Evolutionary conservation across 2,329 filamentous ascomycete genomes (phyloP).

Genomic region (Diplodia seriata): DNA sequence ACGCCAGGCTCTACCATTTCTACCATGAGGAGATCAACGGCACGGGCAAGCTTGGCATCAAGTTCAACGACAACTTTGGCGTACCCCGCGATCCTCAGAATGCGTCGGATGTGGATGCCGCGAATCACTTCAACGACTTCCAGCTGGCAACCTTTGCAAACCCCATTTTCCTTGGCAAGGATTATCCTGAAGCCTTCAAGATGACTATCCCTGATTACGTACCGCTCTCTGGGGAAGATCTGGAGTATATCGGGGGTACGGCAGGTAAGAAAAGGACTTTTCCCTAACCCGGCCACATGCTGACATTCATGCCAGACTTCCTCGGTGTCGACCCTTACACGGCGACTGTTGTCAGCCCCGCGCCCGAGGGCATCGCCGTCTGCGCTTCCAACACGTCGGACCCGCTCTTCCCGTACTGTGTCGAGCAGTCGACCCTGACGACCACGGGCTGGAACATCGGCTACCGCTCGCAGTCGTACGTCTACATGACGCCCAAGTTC

Average conservation of each 20-base stretch:
- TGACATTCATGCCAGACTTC: slow-evolving; percentile 41
- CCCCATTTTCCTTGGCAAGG: slow-evolving; percentile 53
- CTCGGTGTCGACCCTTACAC: slow-evolving; percentile 50
- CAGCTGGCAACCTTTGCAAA: slow-evolving; percentile 45
- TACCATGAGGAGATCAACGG: slow-evolving; percentile 23
- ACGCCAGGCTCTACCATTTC: slow-evolving; percentile 26
- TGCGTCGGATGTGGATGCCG: slow-evolving; percentile 17
- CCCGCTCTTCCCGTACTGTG: slow-evolving; percentile 46
- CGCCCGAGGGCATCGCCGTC: slow-evolving; percentile 45
- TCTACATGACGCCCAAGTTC: slow-evolving; percentile 66
- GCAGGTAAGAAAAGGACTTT: slow-evolving; percentile 35
- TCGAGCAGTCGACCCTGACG: slow-evolving; percentile 52
- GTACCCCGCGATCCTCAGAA: slow-evolving; percentile 18
- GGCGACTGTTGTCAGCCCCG: slow-evolving; percentile 43
- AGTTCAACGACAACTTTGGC: slow-evolving; percentile 33
- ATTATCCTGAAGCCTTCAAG: slow-evolving; percentile 54
- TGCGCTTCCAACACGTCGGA: slow-evolving; percentile 46
- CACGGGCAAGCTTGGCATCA: slow-evolving; percentile 18
- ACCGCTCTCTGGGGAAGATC: slow-evolving; percentile 4
- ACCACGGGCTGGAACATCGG: slow-evolving; percentile 64
- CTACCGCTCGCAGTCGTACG: slow-evolving; percentile 62
- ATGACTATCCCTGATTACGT: slow-evolving; percentile 22
- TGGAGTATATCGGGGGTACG: slow-evolving; percentile 24
- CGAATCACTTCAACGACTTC: slow-evolving; percentile 23
- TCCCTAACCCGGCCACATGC: slow-evolving; percentile 38